Evolutionary conservation across 2,329 filamentous ascomycete genomes (phyloP), one percentile per base, ranked within the genome.

Genomic region (Exutisphaerella laricina): DNA sequence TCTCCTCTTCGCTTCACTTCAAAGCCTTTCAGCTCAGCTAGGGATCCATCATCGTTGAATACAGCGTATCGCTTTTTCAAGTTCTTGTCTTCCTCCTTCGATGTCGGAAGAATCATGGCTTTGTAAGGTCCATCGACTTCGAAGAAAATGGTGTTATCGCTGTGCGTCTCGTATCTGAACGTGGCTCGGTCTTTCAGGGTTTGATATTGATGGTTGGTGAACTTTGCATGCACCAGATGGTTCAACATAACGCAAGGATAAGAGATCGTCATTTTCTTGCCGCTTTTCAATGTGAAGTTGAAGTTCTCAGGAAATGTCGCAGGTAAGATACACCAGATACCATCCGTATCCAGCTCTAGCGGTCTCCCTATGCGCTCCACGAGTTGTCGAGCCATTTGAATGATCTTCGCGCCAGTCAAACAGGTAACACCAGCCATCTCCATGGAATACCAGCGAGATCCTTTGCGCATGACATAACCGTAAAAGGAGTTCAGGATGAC

Each of bases 241-340:
- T 98, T 98, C 70, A 98, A 77, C 92, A 98, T 98, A 54, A 96
- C 88, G 64, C 92, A 98, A 43, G 92, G 92, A 60, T 98, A 98
- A 1, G 92, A 98, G 37, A 98, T 89, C n/a, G 84, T 75, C 47
- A 97, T 63, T 64, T 97, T 98, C 74, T 97, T 98, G 54, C 92
- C 92, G 57, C 89, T 94, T 66, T 90, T 94, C 55, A 96, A 69
- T 58, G 85, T 94, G 72, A 98, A 97, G 0, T 81, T 75, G 59
- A 96, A 96, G 66, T 98, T 96, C 60, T 98, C 92, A 0, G 92
- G 92, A 57, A 98, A 98, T 0, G 87, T 92, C 1, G 87, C 90
- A 0, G 92, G 92, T 56, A 98, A 75, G 78, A 98, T 98, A 68
- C 92, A 98, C 94, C 92, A 98, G 58, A 98, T 98, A 78, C 94